Evolutionary conservation across 169 alveolate genomes (phyloP).

Genomic region (Sarcocystis neurona): DNA sequence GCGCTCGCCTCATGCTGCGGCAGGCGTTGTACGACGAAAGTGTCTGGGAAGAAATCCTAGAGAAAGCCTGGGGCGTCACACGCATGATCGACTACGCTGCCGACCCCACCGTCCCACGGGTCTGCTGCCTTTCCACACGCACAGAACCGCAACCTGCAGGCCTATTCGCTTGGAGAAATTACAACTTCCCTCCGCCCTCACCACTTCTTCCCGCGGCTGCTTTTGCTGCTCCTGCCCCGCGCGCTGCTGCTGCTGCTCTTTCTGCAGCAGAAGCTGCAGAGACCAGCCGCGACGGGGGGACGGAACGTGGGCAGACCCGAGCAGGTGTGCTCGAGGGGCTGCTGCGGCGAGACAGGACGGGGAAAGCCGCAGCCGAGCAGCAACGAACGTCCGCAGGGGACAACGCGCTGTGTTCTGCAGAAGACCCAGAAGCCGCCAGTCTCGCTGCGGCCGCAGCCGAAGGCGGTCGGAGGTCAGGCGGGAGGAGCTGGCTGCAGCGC

Average conservation of each 20-base stretch:
- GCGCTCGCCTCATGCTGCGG: slow-evolving; percentile 75
- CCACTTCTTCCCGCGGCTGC: not conserved
- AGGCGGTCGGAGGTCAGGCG: no score
- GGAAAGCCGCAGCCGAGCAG: no score
- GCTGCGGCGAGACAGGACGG: no score
- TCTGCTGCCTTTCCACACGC: slow-evolving; percentile 79
- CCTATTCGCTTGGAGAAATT: slow-evolving; percentile 80
- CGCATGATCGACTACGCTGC: slow-evolving; percentile 83
- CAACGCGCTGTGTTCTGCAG: no score
- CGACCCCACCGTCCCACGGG: slow-evolving; percentile 78
- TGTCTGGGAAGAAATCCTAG: slow-evolving; percentile 69
- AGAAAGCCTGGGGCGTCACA: slow-evolving; percentile 71
- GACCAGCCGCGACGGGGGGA: no score
- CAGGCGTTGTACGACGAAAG: slow-evolving; percentile 82
- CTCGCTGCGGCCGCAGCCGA: no score
- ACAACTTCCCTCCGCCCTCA: slow-evolving; percentile 56
- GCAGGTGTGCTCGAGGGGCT: no score
- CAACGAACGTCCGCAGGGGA: no score
- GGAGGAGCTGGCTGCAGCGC: no score
- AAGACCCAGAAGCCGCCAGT: no score
- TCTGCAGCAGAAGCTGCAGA: not conserved
- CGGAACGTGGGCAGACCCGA: no score
- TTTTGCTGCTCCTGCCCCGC: not conserved
- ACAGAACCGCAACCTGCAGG: slow-evolving; percentile 75
- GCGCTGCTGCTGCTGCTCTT: not conserved